Conservation (phyloP, 2,329 filamentous ascomycete species). For the Stromatinia cepivora region DNA sequence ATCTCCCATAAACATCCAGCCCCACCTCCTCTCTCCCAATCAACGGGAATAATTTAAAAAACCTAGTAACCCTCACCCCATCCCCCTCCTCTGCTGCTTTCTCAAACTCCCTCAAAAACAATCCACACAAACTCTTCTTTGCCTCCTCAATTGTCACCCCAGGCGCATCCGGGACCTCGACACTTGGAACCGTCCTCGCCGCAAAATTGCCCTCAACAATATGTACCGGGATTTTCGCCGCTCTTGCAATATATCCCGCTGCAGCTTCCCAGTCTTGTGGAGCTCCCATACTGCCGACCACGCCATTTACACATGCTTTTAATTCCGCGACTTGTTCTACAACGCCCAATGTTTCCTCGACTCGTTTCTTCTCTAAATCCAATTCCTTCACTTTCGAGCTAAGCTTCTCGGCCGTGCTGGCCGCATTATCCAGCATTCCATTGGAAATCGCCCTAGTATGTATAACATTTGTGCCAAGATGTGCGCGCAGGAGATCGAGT, state of each 20-base stretch:
- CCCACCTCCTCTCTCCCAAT: constrained; percentile 88
- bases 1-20: constrained; percentile 90
- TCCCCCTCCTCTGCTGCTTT: constrained; percentile 86
- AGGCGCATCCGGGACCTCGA: constrained; percentile 91
- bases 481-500: constrained; percentile 84
- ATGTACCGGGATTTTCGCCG: constrained; percentile 74
- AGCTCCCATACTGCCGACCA: constrained; percentile 93
- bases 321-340: constrained; percentile 97
- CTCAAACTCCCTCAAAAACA: constrained; percentile 94
- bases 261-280: constrained; percentile 99
- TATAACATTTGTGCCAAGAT: constrained; percentile 83
- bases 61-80: constrained; percentile 84
- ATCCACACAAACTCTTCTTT: constrained; percentile 81
- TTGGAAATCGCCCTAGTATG: constrained; percentile 81
- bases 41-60: constrained; percentile 96
- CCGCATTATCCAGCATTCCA: constrained; percentile 85
- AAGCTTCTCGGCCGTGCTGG: constrained; percentile 80
- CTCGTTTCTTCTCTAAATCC: constrained; percentile 86
- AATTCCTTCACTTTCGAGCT: constrained; percentile 84
- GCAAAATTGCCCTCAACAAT: constrained; percentile 86
- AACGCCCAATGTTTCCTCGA: constrained; percentile 85
- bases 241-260: constrained; percentile 82
- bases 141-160: constrained; percentile 83
- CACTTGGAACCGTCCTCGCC: constrained; percentile 87
- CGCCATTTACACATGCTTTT: constrained; percentile 92